These are phyloP conservation scores for Endocarpon pusillum DNA, from an alignment of 495 filamentous ascomycete species.

Conservation along the genomic window DNA sequence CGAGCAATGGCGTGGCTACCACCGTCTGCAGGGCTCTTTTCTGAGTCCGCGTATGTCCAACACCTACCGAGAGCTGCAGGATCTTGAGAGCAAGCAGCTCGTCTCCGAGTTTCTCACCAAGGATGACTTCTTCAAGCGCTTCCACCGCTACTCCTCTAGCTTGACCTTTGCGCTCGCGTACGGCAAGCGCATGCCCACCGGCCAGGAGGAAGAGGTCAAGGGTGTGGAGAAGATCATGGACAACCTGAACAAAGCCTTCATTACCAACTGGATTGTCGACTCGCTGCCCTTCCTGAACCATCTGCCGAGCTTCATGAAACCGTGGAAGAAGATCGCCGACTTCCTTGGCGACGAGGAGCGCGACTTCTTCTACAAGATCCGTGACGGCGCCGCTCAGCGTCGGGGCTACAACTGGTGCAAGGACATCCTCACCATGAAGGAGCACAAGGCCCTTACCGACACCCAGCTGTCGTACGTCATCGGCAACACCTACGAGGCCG, in stretches of 20 bases:
- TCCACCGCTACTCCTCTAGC: conserved; percentile 18
- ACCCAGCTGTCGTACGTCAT: conserved; percentile 20
- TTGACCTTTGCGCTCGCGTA: conserved; percentile 20
- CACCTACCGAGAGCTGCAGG: not conserved
- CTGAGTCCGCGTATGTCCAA: not conserved
- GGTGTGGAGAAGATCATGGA: conserved; percentile 14
- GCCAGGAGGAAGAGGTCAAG: conserved; percentile 12
- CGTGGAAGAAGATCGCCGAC: conserved; percentile 17
- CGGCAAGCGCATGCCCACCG: conserved; percentile 15
- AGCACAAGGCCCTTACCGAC: conserved; percentile 6
- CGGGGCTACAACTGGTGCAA: conserved; percentile 15
- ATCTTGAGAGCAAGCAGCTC: conserved; percentile 7
- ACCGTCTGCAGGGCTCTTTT: conserved; percentile 8
- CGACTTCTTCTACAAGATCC: conserved; percentile 5
- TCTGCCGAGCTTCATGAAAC: conserved; percentile 15
- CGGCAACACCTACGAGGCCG: conserved; percentile 23
- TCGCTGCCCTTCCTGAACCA: conserved; percentile 18
- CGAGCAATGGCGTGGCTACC: conserved; percentile 6
- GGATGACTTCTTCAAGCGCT: conserved; percentile 8
- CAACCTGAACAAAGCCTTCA: conserved; percentile 13
- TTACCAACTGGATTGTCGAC: conserved; percentile 17
- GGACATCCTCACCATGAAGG: conserved; percentile 4
- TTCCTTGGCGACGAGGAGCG: too few species aligned
- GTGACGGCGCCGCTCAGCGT: conserved; percentile 3
- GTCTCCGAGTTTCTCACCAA: conserved; percentile 7